These are phyloP conservation scores for Neofusicoccum laricinum DNA, from an alignment of 2,329 filamentous ascomycete species.

Conservation along the genomic window DNA sequence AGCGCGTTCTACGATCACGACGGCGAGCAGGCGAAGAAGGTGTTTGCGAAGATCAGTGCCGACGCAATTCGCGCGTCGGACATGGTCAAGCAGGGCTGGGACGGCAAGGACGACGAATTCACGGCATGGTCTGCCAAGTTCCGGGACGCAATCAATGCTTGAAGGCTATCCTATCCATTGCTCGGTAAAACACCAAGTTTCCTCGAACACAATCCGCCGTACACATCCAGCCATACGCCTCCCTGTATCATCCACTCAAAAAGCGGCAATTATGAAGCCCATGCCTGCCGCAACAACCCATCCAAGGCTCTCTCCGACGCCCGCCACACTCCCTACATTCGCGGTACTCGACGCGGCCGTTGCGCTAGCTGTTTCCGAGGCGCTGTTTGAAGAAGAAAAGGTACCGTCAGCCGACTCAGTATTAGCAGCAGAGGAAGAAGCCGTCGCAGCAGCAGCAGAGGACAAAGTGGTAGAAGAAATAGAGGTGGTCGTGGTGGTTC, in stretches of 20 bases:
- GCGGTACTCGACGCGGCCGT: background rate
- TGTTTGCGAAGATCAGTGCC: constrained; percentile 59
- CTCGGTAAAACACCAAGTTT: background rate
- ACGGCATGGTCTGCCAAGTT: constrained; percentile 67
- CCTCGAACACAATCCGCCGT: background rate
- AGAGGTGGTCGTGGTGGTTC: background rate
- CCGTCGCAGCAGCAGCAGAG: background rate
- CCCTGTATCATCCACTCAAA: background rate
- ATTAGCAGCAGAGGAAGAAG: background rate
- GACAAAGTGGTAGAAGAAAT: background rate
- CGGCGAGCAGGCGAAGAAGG: constrained; percentile 54
- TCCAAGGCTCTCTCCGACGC: background rate
- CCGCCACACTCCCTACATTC: background rate
- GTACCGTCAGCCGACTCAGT: constrained; percentile 8
- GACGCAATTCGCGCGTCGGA: constrained; percentile 58
- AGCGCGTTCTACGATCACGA: constrained; percentile 70
- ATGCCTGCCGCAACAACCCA: background rate
- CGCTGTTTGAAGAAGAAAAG: constrained; percentile 2
- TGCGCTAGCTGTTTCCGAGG: constrained; percentile 1
- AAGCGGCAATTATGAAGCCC: background rate
- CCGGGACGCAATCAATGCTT: constrained; percentile 20
- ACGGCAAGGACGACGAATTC: constrained; percentile 69
- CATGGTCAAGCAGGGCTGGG: constrained; percentile 60
- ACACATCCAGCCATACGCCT: background rate
- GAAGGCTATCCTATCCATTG: background rate